A percentile compares a stretch with the other conserved stretches of the same genome.
Evolutionary conservation across 371 early-diverging fungal species (phyloP).

Genomic region (Mortierella sp.): DNA sequence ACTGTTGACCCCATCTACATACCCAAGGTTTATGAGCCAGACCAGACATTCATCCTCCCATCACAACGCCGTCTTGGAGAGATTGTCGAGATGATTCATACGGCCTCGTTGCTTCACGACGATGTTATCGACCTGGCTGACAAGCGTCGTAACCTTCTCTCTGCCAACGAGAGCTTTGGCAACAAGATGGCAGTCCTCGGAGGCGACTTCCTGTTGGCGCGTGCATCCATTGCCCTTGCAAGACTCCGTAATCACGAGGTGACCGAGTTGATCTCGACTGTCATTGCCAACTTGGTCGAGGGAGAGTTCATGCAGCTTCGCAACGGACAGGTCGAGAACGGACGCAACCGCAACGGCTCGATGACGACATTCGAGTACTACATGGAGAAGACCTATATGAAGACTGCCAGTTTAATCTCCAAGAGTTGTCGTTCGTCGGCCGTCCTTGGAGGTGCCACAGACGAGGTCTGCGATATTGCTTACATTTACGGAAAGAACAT

Average conservation of each 20-base stretch:
- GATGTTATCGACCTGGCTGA: slow-evolving; percentile 90
- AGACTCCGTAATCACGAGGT: slow-evolving; percentile 91
- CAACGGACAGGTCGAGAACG: slow-evolving; percentile 67
- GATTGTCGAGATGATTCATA: slow-evolving; percentile 98
- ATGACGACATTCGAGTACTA: slow-evolving; percentile 86
- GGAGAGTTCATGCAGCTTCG: slow-evolving; percentile 98
- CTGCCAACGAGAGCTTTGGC: slow-evolving; percentile 91
- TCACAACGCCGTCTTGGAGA: slow-evolving; percentile 95
- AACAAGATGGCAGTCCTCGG: slow-evolving; percentile 98
- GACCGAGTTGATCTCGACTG: slow-evolving; percentile 93
- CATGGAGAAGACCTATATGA: slow-evolving; percentile 94
- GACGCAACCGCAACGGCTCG: slow-evolving; percentile 30
- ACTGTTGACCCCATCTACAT: slow-evolving; percentile 64
- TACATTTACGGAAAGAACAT: slow-evolving; percentile 91
- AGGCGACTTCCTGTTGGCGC: slow-evolving; percentile 94
- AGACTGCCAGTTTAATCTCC: slow-evolving; percentile 96
- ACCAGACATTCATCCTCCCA: slow-evolving; percentile 77
- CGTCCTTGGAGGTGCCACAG: slow-evolving; percentile 85
- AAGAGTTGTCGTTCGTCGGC: slow-evolving; percentile 93
- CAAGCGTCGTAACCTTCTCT: slow-evolving; percentile 79
- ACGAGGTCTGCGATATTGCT: slow-evolving; percentile 80
- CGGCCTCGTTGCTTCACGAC: slow-evolving; percentile 95
- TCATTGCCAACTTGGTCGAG: slow-evolving; percentile 94
- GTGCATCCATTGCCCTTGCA: slow-evolving; percentile 93
- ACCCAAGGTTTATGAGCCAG: slow-evolving; percentile 29